phyloP scores from a whole-genome alignment of 2,329 filamentous ascomycete species.

The Tricladium varicosporioides region DNA sequence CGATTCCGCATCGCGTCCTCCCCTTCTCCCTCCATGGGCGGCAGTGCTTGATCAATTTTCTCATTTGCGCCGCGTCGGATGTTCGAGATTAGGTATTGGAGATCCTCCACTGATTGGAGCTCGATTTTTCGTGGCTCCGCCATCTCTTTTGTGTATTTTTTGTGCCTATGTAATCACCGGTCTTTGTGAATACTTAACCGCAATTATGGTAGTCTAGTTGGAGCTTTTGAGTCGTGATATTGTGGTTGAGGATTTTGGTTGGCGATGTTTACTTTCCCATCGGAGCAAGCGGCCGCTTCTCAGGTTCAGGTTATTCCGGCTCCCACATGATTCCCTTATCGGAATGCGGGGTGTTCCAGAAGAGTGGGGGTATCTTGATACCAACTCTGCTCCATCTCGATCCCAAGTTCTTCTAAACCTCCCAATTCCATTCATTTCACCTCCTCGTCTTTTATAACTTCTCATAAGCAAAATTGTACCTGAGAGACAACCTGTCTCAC shows the following conservation, averaged over 20 bases:
- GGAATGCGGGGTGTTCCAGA: slow-evolving; percentile 5
- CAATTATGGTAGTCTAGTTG: not conserved
- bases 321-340: not conserved
- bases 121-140: slow-evolving; percentile 69
- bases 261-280: slow-evolving; percentile 13
- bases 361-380: slow-evolving; percentile 1
- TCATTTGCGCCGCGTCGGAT: slow-evolving; percentile 65
- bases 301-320: not conserved
- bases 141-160: slow-evolving; percentile 19
- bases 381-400: not conserved
- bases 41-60: slow-evolving; percentile 67
- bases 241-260: not conserved
- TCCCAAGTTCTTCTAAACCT: not conserved
- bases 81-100: slow-evolving; percentile 67
- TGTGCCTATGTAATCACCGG: too few relatives aligned
- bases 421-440: too few relatives aligned
- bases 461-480: too few relatives aligned
- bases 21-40: slow-evolving; percentile 60
- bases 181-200: too few relatives aligned
- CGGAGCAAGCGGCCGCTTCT: slow-evolving; percentile 4
- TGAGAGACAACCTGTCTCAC: too few relatives aligned
- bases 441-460: too few relatives aligned
- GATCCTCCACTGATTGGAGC: slow-evolving; percentile 72
- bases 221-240: not conserved
- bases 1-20: slow-evolving; percentile 57